Base-by-base conservation (phyloP, 768 basidiomycete genomes). In the Mycena amicta region DNA sequence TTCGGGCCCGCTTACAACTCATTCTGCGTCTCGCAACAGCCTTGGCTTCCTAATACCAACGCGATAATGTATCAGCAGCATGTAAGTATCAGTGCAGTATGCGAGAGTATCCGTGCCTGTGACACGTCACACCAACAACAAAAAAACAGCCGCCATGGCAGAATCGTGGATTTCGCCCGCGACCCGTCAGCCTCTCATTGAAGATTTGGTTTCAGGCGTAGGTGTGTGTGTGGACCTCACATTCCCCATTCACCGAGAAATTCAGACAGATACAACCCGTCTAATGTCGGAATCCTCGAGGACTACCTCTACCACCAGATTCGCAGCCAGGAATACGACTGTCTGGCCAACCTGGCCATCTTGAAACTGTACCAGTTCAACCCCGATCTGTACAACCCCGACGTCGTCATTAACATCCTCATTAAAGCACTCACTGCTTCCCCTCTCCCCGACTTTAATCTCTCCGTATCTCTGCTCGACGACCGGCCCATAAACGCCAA, bases 261-360 rank as follows among this genome's bases (percentile, higher is more conserved):
- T 52, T 50, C 28, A 97, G 96, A 98, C 80, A 89, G 96, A 58
- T 98, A 98, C 75, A 98, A 98, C 76, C 96, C 96, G 41, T 88
- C 89, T 52, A 98, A 98, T 72, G 87, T 96, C 58, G 80, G 86
- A 33, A 91, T 95, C 64, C 87, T 98, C 58, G 96, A 98, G 75
- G 96, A 98, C 71, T 98, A 98, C 76, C 86, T 98, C 59, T 93
- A 92, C 73, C 89, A 93, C 71, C 96, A 99, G 75, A 93, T 94
- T 62, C 83, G 90, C 65, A 89, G 86, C 67, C 88, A 90, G 65
- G 90, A 93, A 71, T 98, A 98, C 66, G 96, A 99, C 73, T 89
- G 92, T 66, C 83, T 98, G 40, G 93, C 96, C 28, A 98, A 98
- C 75, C 80, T 98, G 92, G 62, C 50, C 25, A 53, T 51, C 62